phyloP scores from a whole-genome alignment of 2,329 filamentous ascomycete species.

The Cercospora sp. region DNA sequence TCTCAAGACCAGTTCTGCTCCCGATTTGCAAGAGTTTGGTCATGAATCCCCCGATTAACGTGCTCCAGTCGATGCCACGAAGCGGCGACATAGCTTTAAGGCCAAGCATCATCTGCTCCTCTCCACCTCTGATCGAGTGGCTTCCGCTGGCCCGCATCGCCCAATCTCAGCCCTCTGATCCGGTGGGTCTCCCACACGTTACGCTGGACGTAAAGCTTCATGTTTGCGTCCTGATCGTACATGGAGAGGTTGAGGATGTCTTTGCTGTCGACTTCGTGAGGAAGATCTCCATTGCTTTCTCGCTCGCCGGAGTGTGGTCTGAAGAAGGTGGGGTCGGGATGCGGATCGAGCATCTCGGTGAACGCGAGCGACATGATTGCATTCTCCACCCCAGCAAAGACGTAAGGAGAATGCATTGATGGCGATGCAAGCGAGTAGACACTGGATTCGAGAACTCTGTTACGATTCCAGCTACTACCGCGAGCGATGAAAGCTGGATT shows the following conservation, averaged over 20 bases:
- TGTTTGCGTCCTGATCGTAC: constrained; percentile 47
- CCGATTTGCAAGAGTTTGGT: background rate
- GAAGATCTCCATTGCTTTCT: background rate
- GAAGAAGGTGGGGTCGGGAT: constrained; percentile 46
- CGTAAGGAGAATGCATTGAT: constrained; percentile 44
- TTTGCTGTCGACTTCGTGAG: constrained; percentile 24
- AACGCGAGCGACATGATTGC: constrained; percentile 48
- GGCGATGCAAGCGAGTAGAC: constrained; percentile 52
- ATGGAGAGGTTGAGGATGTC: constrained; percentile 47
- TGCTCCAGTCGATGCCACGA: background rate
- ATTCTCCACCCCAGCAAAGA: constrained; percentile 53
- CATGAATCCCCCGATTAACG: too few species aligned
- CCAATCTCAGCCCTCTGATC: constrained; percentile 20
- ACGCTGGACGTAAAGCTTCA: constrained; percentile 45
- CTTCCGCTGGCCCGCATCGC: constrained; percentile 14
- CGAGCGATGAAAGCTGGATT: constrained; percentile 26
- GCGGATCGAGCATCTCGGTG: constrained; percentile 43
- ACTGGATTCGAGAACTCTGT: constrained; percentile 40
- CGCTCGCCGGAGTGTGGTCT: constrained; percentile 7
- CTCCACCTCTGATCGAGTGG: constrained; percentile 45
- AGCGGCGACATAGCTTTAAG: background rate
- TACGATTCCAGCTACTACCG: constrained; percentile 29
- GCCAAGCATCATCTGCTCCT: constrained; percentile 20
- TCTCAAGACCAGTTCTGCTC: background rate
- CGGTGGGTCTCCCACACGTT: constrained; percentile 36